Evolutionary conservation across 2,329 filamentous ascomycete species (phyloP).

Genomic region (Chrysosporium queenslandicum): DNA sequence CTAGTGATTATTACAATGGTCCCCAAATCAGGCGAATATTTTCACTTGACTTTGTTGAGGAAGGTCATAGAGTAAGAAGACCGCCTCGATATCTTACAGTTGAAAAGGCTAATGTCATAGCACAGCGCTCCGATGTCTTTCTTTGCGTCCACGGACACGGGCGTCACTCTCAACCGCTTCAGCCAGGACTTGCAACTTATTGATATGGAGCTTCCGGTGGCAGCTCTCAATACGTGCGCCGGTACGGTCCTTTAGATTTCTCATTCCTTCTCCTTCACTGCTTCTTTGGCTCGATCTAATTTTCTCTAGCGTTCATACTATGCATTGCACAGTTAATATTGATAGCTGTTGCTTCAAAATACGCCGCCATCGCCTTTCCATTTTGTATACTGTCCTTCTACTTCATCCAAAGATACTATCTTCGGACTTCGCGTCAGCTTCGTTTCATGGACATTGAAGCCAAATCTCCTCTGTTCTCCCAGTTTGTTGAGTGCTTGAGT

Average conservation of each 20-base stretch:
- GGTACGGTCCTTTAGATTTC: not conserved
- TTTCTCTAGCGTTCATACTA: too few relatives aligned
- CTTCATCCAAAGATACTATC: slow-evolving; percentile 31
- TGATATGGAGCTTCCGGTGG: slow-evolving; percentile 1
- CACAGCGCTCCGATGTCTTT: slow-evolving; percentile 2
- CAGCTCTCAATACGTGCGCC: not conserved
- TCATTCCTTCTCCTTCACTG: too few relatives aligned
- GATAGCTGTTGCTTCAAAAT: slow-evolving; percentile 11
- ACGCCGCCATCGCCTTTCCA: slow-evolving; percentile 23
- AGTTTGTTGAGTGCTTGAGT: not conserved
- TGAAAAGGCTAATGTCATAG: not conserved
- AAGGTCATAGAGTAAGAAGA: slow-evolving; percentile 2
- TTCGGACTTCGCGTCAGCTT: slow-evolving; percentile 38
- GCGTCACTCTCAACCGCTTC: slow-evolving; percentile 7
- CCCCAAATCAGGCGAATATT: not conserved
- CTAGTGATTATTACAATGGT: not conserved
- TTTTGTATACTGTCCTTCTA: slow-evolving; percentile 22
- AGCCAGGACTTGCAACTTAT: slow-evolving; percentile 2
- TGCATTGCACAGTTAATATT: not conserved
- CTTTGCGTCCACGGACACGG: slow-evolving; percentile 4
- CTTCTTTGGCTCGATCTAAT: too few relatives aligned
- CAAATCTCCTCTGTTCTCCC: not conserved
- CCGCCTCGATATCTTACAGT: not conserved
- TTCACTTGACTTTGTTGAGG: not conserved
- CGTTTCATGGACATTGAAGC: slow-evolving; percentile 30